phyloP scores from a whole-genome alignment of 2,329 filamentous ascomycete species.

The Apiospora saccharicola region DNA sequence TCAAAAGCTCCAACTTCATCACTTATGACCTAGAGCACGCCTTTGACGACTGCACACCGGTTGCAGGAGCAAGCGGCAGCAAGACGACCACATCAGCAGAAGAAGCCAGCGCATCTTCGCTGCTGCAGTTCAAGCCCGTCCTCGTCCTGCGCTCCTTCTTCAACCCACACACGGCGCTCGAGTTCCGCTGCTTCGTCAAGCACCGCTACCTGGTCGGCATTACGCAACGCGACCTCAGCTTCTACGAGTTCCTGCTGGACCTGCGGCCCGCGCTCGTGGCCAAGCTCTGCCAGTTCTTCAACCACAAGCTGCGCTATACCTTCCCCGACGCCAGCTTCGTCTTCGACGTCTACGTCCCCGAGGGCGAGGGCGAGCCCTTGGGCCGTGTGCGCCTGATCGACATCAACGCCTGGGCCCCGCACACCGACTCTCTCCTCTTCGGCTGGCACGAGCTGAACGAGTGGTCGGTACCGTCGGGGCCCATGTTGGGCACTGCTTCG shows the following conservation, averaged over 20 bases:
- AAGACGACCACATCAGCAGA: conserved; percentile 60
- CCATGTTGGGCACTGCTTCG: conserved; percentile 59
- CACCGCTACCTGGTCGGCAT: conserved; percentile 81
- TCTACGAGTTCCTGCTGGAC: conserved; percentile 79
- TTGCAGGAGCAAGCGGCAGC: conserved; percentile 42
- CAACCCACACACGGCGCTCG: conserved; percentile 85
- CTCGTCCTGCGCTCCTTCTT: conserved; percentile 90
- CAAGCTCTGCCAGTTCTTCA: conserved; percentile 81
- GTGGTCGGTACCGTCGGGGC: conserved; percentile 66
- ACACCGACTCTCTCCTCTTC: conserved; percentile 90
- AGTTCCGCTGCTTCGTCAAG: conserved; percentile 96
- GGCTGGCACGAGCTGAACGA: conserved; percentile 87
- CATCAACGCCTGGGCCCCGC: conserved; percentile 91
- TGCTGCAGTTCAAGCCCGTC: conserved; percentile 70
- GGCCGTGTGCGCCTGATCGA: conserved; percentile 86
- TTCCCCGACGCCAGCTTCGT: conserved; percentile 87
- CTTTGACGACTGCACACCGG: conserved; percentile 75
- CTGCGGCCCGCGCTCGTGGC: conserved; percentile 71
- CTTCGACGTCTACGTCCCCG: conserved; percentile 93
- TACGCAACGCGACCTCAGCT: conserved; percentile 87
- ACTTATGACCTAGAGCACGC: conserved; percentile 94
- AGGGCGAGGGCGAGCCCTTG: conserved; percentile 64
- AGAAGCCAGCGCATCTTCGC: conserved; percentile 41
- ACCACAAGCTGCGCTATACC: conserved; percentile 72
- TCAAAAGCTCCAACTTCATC: conserved; percentile 94